Evolutionary conservation across 2,329 filamentous ascomycete species (phyloP).

Genomic region (Pochonia chlamydosporia): DNA sequence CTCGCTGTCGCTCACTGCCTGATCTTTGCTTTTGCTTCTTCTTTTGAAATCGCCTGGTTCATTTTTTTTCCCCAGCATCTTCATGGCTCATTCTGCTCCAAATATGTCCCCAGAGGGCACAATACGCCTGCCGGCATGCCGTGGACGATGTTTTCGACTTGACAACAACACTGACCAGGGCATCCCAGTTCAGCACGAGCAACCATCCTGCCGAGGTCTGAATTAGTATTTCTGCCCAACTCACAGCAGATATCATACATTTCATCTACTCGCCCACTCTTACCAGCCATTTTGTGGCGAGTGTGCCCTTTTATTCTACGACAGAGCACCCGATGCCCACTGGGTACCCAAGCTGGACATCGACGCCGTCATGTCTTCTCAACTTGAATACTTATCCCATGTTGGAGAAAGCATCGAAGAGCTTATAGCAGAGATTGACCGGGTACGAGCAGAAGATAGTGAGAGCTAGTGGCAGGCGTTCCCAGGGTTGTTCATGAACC

Average conservation of each 20-base stretch:
- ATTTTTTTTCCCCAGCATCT: too few relatives aligned
- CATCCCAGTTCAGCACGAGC: conserved; percentile 16
- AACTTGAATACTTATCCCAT: background rate
- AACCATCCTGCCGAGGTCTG: conserved; percentile 10
- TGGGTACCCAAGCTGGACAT: conserved; percentile 19
- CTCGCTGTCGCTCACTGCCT: background rate
- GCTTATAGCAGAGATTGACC: conserved; percentile 5
- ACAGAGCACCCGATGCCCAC: conserved; percentile 4
- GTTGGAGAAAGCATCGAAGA: conserved; percentile 5
- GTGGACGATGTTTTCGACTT: conserved; percentile 17
- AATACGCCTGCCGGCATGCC: conserved; percentile 13
- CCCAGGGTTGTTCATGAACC: background rate
- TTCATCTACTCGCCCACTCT: conserved; percentile 9
- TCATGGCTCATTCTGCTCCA: conserved; percentile 1
- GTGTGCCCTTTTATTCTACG: conserved; percentile 24
- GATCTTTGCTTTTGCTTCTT: background rate
- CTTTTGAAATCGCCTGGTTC: background rate
- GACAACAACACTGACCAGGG: background rate
- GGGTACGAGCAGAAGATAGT: background rate
- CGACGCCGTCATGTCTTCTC: conserved; percentile 3
- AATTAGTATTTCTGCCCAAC: conserved; percentile 25
- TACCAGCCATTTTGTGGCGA: conserved; percentile 27
- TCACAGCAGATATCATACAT: conserved; percentile 22
- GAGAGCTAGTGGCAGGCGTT: background rate
- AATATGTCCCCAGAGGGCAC: too few relatives aligned